These are phyloP conservation scores for Botryotinia narcissicola DNA, from an alignment of 2,329 filamentous ascomycete genomes.

Conservation along the genomic window DNA sequence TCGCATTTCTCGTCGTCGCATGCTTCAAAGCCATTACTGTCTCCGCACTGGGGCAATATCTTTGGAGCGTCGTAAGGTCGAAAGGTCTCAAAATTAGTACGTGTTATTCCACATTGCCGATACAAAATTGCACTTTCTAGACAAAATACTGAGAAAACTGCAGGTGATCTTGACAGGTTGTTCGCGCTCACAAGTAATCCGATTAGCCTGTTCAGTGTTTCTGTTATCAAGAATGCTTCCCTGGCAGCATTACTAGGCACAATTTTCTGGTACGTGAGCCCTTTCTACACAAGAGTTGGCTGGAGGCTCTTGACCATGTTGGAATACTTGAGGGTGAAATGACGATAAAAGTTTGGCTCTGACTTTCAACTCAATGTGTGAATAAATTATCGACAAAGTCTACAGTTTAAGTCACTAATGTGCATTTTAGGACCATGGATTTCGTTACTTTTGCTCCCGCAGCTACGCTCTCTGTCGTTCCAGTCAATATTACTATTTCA, in stretches of 20 bases:
- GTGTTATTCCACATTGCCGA: not conserved
- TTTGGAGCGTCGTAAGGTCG: constrained; percentile 24
- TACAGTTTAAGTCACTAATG: not conserved
- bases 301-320: too few relatives aligned
- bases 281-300: too few relatives aligned
- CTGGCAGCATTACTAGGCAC: not conserved
- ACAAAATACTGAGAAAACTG: not conserved
- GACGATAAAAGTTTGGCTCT: too few relatives aligned
- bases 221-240: not conserved
- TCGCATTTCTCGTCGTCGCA: constrained; percentile 23
- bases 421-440: constrained; percentile 14
- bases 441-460: constrained; percentile 15
- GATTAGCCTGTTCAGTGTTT: constrained; percentile 19
- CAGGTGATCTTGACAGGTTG: constrained; percentile 25
- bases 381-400: too few relatives aligned
- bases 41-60: constrained; percentile 24
- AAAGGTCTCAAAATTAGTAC: constrained; percentile 19
- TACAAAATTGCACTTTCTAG: not conserved
- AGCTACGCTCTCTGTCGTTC: constrained; percentile 18
- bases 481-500: not conserved
- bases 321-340: too few relatives aligned
- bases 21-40: constrained; percentile 20
- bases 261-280: not conserved
- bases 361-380: too few relatives aligned
- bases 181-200: constrained; percentile 25